Conservation (phyloP, 768 basidiomycete genomes). For the Suillus fuscotomentosus region DNA sequence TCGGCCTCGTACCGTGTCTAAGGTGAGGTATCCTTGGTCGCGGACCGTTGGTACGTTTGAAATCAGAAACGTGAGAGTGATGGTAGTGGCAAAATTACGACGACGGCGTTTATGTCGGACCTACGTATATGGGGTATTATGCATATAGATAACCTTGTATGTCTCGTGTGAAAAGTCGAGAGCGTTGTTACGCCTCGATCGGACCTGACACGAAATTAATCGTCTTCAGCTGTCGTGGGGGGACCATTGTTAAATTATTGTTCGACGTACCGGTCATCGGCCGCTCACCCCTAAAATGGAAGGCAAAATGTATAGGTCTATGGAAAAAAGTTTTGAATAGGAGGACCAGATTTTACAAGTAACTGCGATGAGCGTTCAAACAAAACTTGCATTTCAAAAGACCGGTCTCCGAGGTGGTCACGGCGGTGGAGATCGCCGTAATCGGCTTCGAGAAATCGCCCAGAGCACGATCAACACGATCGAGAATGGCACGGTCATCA, state of each 20-base stretch:
- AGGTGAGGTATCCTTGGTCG: background rate
- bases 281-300: background rate
- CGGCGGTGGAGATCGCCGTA: conserved; percentile 8
- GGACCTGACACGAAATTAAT: background rate
- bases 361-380: conserved; percentile 3
- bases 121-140: background rate
- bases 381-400: conserved; percentile 8
- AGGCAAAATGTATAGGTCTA: background rate
- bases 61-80: conserved; percentile 4
- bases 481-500: conserved; percentile 41
- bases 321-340: background rate
- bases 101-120: background rate
- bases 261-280: background rate
- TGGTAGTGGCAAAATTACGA: background rate
- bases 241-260: background rate
- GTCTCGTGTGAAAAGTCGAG: background rate
- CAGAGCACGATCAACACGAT: conserved; percentile 50
- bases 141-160: background rate
- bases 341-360: background rate
- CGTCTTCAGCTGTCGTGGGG: background rate
- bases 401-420: background rate
- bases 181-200: background rate
- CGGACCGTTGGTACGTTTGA: background rate
- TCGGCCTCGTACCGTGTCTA: background rate
- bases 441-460: conserved; percentile 41